A percentile compares a stretch with the other conserved stretches of the same genome.
Conservation (phyloP, 208 protist genomes). For the Tritrichomonas foetus region DNA sequence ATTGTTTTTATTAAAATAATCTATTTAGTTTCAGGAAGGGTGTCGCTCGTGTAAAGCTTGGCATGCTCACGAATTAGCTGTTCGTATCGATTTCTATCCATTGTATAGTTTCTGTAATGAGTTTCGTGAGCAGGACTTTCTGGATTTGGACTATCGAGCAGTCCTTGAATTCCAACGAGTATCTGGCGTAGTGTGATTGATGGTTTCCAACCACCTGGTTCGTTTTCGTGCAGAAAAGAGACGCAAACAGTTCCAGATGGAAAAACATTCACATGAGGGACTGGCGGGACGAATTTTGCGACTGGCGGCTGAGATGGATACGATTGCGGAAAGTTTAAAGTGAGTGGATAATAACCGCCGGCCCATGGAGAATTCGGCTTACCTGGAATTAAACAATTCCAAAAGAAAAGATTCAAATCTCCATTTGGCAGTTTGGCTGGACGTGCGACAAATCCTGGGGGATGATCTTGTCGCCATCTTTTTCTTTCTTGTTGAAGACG, state of each 20-base stretch:
- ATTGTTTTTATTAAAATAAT: too few species aligned
- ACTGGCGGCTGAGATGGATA: not conserved
- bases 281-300: not conserved
- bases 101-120: not conserved
- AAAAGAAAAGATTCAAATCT: not conserved
- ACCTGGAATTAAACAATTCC: constrained; percentile 25
- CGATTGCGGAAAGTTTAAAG: not conserved
- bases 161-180: not conserved
- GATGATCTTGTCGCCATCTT: constrained; percentile 27
- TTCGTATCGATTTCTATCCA: not conserved
- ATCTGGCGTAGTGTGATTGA: not conserved
- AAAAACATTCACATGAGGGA: constrained; percentile 32
- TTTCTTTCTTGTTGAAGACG: not conserved
- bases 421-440: not conserved
- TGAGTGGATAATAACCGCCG: not conserved
- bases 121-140: not conserved
- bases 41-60: not conserved
- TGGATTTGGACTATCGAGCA: not conserved
- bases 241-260: constrained; percentile 10
- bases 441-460: not conserved
- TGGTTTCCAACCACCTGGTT: constrained; percentile 10
- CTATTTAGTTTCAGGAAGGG: not conserved
- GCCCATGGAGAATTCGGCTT: not conserved
- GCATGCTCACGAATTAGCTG: not conserved
- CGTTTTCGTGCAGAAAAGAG: not conserved